Base-by-base conservation (phyloP, 2,329 filamentous ascomycete species). In the Diplodia sapinea region DNA sequence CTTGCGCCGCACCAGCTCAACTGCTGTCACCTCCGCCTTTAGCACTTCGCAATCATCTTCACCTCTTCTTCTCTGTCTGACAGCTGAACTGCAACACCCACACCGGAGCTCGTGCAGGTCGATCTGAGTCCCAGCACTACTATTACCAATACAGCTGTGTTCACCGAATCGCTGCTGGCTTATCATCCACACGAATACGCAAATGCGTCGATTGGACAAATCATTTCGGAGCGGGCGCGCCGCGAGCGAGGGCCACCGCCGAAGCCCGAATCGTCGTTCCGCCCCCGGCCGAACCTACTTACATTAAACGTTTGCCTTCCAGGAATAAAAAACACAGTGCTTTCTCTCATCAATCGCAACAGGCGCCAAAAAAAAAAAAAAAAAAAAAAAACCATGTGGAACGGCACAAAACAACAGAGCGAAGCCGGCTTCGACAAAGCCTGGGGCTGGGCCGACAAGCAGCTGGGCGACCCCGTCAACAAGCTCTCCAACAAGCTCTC, bases 401-500 rank as follows among this genome's bases (percentile, higher is more conserved):
- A 84, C 65, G 80, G 79, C 68, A 85, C 86, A 62, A 87, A 85
- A 76, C 82, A 79, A 0, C 79, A 80, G 61, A 82, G 80, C 72
- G 89, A 91, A 75, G 87, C 86, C 68, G 88, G 90, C 69, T 92
- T 92, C 77, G 90, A 93, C 78, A 92, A 91, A 74, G 85, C 89
- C 68, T 93, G 88, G 83, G 83, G 82, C 59, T 84, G 85, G 72
- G 83, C 88, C 62, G 89, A 91, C 78, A 91, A 90, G 75, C 82
- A 90, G 75, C 82, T 91, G 11, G 90, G 91, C 68, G 84, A 86
- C 2, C 92, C 93, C 1, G 89, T 96, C 74, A 96, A 96, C 76
- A 88, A 85, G 69, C 79, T 96, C 20, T 92, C 90, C 74, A 96
- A 96, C 76, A 88, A 85, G 69, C 79, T 96, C 20, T 92, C 90